These are phyloP conservation scores for Boletus vermiculosoides DNA, from an alignment of 768 basidiomycete genomes.

Conservation along the genomic window DNA sequence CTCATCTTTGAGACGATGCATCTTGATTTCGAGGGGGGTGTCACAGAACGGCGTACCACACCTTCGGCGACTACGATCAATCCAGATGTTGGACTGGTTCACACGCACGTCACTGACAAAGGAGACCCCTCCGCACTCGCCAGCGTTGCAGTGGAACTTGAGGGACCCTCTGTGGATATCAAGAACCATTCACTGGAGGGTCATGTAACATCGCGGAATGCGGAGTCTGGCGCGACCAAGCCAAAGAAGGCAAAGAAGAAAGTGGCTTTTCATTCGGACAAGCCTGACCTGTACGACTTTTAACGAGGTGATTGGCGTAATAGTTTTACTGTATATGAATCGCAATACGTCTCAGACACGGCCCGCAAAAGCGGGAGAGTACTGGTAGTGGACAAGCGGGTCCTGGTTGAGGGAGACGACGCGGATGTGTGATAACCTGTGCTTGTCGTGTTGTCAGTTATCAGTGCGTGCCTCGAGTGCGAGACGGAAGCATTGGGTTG, in stretches of 20 bases:
- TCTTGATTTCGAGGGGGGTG: slow-evolving; percentile 82
- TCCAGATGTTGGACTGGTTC: slow-evolving; percentile 17
- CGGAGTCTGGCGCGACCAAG: slow-evolving; percentile 16
- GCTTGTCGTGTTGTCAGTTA: not conserved
- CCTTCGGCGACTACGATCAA: slow-evolving; percentile 36
- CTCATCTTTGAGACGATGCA: slow-evolving; percentile 91
- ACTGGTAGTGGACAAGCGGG: not conserved
- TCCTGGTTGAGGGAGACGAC: not conserved
- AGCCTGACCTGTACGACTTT: slow-evolving; percentile 74
- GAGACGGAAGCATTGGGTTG: not conserved
- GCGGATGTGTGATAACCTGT: not conserved
- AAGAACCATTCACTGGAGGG: slow-evolving; percentile 4
- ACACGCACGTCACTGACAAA: slow-evolving; percentile 17
- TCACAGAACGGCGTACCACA: slow-evolving; percentile 69
- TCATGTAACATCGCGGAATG: slow-evolving; percentile 8
- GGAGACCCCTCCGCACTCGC: slow-evolving; percentile 29
- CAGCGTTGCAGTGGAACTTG: slow-evolving; percentile 45
- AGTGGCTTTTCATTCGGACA: slow-evolving; percentile 67
- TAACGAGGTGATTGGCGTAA: slow-evolving; percentile 32
- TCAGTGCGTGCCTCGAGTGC: not conserved
- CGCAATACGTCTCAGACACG: not conserved
- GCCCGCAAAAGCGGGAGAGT: not conserved
- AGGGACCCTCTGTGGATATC: slow-evolving; percentile 24
- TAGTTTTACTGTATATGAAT: not conserved
- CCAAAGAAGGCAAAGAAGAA: slow-evolving; percentile 58